Evolutionary conservation across 2,329 filamentous ascomycete genomes (phyloP).

Genomic region (Fusarium albosuccineum): DNA sequence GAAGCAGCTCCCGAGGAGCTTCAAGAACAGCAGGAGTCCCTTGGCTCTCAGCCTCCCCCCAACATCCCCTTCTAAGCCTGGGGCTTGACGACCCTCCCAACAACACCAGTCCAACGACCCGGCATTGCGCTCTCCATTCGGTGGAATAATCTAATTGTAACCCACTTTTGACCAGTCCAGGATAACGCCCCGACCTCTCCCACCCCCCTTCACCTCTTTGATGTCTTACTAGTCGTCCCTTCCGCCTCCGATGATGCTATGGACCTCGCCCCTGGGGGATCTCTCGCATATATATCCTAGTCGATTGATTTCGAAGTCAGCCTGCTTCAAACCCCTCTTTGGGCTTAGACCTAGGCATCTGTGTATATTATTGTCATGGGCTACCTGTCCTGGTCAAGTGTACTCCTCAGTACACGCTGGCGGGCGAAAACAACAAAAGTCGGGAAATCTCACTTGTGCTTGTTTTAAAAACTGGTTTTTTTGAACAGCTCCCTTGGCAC

Average conservation of each 20-base stretch:
- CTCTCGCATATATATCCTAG: constrained; percentile 22
- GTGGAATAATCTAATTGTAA: constrained; percentile 48
- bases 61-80: constrained; percentile 75
- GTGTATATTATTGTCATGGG: constrained; percentile 48
- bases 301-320: constrained; percentile 14
- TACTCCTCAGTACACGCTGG: constrained; percentile 32
- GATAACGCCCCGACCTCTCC: constrained; percentile 37
- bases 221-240: constrained; percentile 50
- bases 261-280: constrained; percentile 16
- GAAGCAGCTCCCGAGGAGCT: constrained; percentile 88
- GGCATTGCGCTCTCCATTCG: constrained; percentile 37
- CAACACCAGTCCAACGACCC: constrained; percentile 36
- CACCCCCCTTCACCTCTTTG: constrained; percentile 32
- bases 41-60: constrained; percentile 63
- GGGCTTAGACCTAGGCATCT: constrained; percentile 29
- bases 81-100: constrained; percentile 23
- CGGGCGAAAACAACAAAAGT: constrained; percentile 20
- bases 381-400: constrained; percentile 34
- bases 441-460: constrained; percentile 21
- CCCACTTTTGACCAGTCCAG: constrained; percentile 41
- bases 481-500: constrained; percentile 34
- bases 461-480: constrained; percentile 26
- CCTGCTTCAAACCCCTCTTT: constrained; percentile 12
- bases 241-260: constrained; percentile 41
- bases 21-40: constrained; percentile 82